Evolutionary conservation across 2,329 filamentous ascomycete species (phyloP), one percentile per base, ranked within the genome.

Genomic region (Mollisiaceae sp.): DNA sequence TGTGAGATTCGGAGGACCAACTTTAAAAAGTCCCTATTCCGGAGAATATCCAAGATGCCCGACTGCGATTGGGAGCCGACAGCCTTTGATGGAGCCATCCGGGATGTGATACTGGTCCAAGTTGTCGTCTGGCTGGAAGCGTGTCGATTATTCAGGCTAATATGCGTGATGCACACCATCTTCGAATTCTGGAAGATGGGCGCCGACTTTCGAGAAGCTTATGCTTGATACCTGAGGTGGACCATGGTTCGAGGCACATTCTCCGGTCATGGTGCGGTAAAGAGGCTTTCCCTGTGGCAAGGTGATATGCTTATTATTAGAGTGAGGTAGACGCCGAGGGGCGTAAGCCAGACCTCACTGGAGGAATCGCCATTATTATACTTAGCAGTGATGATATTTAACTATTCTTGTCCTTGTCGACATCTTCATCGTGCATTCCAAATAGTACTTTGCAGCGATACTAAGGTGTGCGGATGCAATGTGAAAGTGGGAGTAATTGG

Each of bases 251-350:
- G 55, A 38, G 36, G n/a, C n/a, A 18, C 14, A n/a, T 41, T 20
- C n/a, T 57, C 55, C 9, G 35, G 52, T 38, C 11, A 18, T 56
- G 52, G 52, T 36, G 55, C 20, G 35, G 55, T 41, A 18, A 39
- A 57, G 20, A 57, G 55, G 15, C 55, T 39, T 57, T 39, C 35
- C n/a, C 9, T 57, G 55, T 57, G 55, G 39, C 55, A 38, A n/a
- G 45, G 50, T 50, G 38, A 45, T 35, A 61, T 61, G 18, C 50
- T 61, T 65, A 65, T 67, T 62, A 65, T 67, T 65, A 65, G 65
- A 45, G 43, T 12, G 60, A 35, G 20, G 58, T 67, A 62, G 52
- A 64, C 62, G 65, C 63, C 43, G 63, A 63, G 63, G 65, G 59
- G 60, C 55, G 64, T 69, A 62, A 67, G 63, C 36, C 63, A 57